Conservation (phyloP, 192 early-diverging fungal genomes). For the Umbelopsis sp. region DNA sequence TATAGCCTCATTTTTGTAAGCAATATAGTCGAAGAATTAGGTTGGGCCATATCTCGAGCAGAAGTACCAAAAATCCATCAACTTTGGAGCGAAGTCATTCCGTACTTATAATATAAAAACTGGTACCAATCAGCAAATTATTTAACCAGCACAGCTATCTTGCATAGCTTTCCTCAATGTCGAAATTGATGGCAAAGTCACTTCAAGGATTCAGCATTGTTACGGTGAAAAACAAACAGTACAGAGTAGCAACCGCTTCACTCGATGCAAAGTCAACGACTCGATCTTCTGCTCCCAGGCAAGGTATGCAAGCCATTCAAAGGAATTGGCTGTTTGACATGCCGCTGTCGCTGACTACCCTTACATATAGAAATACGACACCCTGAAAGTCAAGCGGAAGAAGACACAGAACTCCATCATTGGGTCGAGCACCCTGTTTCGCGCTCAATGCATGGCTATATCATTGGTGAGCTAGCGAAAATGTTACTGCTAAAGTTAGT, state of each 20-base stretch:
- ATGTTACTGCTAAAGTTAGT: background rate
- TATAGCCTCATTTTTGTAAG: background rate
- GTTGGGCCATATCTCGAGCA: too few relatives aligned
- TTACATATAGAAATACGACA: constrained; percentile 4
- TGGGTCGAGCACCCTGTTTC: constrained; percentile 12
- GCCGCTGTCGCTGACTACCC: background rate
- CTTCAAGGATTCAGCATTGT: constrained; percentile 31
- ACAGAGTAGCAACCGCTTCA: constrained; percentile 28
- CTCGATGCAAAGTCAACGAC: background rate
- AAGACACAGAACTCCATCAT: constrained; percentile 2
- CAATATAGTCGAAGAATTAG: too few relatives aligned
- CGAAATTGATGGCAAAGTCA: constrained; percentile 23
- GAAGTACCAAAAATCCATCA: too few relatives aligned
- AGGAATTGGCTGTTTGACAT: background rate
- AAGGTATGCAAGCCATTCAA: background rate
- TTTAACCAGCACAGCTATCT: too few relatives aligned
- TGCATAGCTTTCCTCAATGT: background rate
- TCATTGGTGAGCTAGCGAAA: background rate
- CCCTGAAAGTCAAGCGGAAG: constrained; percentile 17
- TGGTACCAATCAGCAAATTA: too few relatives aligned
- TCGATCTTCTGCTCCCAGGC: background rate
- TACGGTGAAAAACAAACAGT: constrained; percentile 23
- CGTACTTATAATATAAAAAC: too few relatives aligned
- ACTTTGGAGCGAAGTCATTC: too few relatives aligned
- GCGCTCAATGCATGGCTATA: constrained; percentile 11